Evolutionary conservation across 495 filamentous ascomycete genomes (phyloP).

Genomic region (Tuber aestivum): DNA sequence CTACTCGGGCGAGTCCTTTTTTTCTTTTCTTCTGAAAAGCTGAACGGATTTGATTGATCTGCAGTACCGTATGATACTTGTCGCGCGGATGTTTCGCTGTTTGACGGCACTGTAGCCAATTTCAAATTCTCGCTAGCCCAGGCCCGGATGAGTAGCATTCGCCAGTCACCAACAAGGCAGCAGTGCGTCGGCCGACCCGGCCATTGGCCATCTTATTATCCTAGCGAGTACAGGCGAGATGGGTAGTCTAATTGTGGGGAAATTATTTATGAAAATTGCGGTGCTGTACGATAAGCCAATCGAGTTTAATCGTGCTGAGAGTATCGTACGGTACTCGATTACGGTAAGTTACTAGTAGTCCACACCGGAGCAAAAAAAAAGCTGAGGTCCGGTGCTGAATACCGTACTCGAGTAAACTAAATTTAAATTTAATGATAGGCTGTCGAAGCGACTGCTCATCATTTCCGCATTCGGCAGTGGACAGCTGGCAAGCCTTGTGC

Average conservation of each 20-base stretch:
- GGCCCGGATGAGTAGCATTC: background rate
- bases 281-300: background rate
- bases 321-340: background rate
- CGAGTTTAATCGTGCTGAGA: background rate
- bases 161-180: background rate
- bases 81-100: background rate
- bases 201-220: background rate
- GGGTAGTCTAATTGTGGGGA: background rate
- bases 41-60: background rate
- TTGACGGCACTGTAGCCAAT: background rate
- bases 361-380: too few species aligned
- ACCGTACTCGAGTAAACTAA: too few species aligned
- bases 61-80: background rate
- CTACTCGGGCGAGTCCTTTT: too few species aligned
- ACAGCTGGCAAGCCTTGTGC: background rate
- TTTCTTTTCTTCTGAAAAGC: too few species aligned
- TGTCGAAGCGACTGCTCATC: background rate
- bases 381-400: too few species aligned
- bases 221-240: too few species aligned
- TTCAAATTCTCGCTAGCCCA: background rate
- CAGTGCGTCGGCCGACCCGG: background rate
- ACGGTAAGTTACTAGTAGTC: too few species aligned
- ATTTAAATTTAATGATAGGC: background rate
- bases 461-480: background rate
- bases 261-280: background rate